Conservation (phyloP, 805 yeast species). For the Kodamaea leandrae region DNA sequence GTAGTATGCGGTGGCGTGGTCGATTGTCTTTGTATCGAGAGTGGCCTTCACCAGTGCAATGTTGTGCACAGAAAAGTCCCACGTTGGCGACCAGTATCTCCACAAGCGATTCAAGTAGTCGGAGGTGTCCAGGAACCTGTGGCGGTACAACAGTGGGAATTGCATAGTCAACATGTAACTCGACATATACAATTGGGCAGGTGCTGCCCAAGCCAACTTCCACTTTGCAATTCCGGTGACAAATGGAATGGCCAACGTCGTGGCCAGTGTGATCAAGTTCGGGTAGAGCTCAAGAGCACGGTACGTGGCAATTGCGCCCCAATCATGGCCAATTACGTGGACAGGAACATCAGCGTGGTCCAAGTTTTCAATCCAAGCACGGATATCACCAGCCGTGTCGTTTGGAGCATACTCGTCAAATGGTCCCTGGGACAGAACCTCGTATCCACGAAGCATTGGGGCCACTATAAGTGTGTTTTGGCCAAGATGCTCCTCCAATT, state of each 20-base stretch:
- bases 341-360: slow-evolving; percentile 22
- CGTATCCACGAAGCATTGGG: slow-evolving; percentile 40
- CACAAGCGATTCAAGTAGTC: slow-evolving; percentile 33
- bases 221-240: slow-evolving; percentile 25
- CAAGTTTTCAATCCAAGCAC: slow-evolving; percentile 30
- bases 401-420: slow-evolving; percentile 23
- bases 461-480: slow-evolving; percentile 25
- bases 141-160: slow-evolving; percentile 21
- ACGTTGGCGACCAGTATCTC: slow-evolving; percentile 40
- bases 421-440: slow-evolving; percentile 27
- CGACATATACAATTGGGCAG: slow-evolving; percentile 34
- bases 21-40: slow-evolving; percentile 25
- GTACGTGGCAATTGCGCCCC: slow-evolving; percentile 42
- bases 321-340: slow-evolving; percentile 43
- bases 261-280: slow-evolving; percentile 29
- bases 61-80: slow-evolving; percentile 26
- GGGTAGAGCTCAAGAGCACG: slow-evolving; percentile 36
- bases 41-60: slow-evolving; percentile 30
- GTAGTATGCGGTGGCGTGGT: slow-evolving; percentile 40
- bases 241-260: slow-evolving; percentile 41
- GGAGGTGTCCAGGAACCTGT: slow-evolving; percentile 13
- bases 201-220: slow-evolving; percentile 30
- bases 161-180: slow-evolving; percentile 41
- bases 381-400: slow-evolving; percentile 34
- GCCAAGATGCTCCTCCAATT: slow-evolving; percentile 18